These are phyloP conservation scores for grape (Vitis vinifera) DNA, from an alignment of 164 flowering plant genomes.

Conservation along the genomic window ASM3070453v1 NC_081811.1:7010001-7010500, in stretches of 20 bases:
- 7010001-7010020: conserved; percentile 81
- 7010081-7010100: too few species aligned
- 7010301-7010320: background rate
- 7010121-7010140: background rate
- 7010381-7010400: background rate
- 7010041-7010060: conserved; percentile 70
- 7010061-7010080: background rate
- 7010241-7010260: too few species aligned
- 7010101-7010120: too few species aligned
- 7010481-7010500: conserved; percentile 96
- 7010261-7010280: background rate
- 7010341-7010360: background rate
- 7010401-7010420: conserved; percentile 64
- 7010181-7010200: background rate
- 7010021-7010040: conserved; percentile 94
- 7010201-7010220: background rate
- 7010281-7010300: background rate
- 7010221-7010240: background rate
- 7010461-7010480: conserved; percentile 92
- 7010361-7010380: background rate
- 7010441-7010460: conserved; percentile 94
- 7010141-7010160: background rate
- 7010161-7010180: background rate
- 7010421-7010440: conserved; percentile 94
- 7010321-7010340: background rate